Conservation (phyloP, 2,329 filamentous ascomycete species). For the Pezicula radicicola region DNA sequence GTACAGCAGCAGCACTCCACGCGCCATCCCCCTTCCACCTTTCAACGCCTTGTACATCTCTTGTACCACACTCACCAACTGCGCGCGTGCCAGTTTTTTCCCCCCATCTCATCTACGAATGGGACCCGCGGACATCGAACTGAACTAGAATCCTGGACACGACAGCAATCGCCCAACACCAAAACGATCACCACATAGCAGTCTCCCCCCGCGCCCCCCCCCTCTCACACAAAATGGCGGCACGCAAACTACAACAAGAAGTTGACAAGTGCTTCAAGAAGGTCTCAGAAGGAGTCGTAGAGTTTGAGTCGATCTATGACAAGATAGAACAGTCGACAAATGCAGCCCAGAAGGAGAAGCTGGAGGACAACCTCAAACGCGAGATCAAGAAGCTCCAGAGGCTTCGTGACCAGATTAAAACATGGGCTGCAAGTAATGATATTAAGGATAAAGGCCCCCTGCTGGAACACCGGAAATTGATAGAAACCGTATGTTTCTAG, state of each 20-base stretch:
- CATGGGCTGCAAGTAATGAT: conserved; percentile 97
- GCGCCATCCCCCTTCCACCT: conserved; percentile 18
- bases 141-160: conserved; percentile 23
- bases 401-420: conserved; percentile 97
- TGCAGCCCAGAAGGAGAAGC: conserved; percentile 94
- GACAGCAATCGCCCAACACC: conserved; percentile 17
- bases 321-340: conserved; percentile 95
- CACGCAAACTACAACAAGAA: conserved; percentile 94
- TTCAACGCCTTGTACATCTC: conserved; percentile 2
- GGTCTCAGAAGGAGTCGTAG: conserved; percentile 85
- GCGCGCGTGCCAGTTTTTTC: conserved; percentile 9
- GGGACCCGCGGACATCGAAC: conserved; percentile 19
- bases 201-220: conserved; percentile 7
- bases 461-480: conserved; percentile 89
- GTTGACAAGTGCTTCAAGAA: conserved; percentile 99
- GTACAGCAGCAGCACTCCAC: neutral
- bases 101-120: conserved; percentile 16
- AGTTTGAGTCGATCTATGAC: conserved; percentile 94
- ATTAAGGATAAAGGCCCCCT: conserved; percentile 99
- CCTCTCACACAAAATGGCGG: conserved; percentile 67
- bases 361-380: conserved; percentile 96
- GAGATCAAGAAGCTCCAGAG: conserved; percentile 99
- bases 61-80: conserved; percentile 8
- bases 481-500: conserved; percentile 75
- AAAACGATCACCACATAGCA: conserved; percentile 8